These are phyloP conservation scores for Yamagishiella unicocca DNA, from an alignment of 139 green algal species.

Conservation along the genomic window DNA sequence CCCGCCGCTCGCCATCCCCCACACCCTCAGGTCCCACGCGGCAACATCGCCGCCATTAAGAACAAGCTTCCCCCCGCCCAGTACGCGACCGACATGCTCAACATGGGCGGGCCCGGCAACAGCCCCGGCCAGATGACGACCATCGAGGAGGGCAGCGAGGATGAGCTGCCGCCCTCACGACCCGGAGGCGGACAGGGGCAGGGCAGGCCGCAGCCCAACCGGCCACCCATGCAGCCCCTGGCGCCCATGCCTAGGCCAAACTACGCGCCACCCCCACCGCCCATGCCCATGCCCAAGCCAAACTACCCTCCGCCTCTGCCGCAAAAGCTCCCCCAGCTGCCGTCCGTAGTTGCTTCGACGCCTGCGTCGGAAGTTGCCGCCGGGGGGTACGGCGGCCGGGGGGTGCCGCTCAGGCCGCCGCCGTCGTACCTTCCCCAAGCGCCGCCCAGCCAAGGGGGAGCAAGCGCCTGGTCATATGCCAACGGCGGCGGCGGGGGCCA, in stretches of 20 bases:
- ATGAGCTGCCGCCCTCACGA: background rate
- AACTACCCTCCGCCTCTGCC: background rate
- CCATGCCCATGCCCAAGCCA: background rate
- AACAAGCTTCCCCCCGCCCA: slow-evolving; percentile 61
- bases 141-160: slow-evolving; percentile 42
- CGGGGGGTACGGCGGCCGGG: background rate
- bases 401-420: background rate
- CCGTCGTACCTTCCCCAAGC: background rate
- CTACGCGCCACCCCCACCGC: slow-evolving; percentile 8
- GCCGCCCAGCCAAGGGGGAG: slow-evolving; percentile 21
- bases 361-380: background rate
- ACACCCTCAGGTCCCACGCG: slow-evolving; percentile 44
- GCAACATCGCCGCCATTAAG: slow-evolving; percentile 63
- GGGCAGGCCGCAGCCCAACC: background rate
- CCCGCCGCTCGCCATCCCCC: background rate
- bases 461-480: background rate
- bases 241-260: slow-evolving; percentile 50
- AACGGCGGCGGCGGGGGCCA: background rate
- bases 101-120: slow-evolving; percentile 7
- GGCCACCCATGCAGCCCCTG: slow-evolving; percentile 14
- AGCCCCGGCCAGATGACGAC: slow-evolving; percentile 28
- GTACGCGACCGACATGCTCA: slow-evolving; percentile 58
- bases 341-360: background rate
- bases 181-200: background rate
- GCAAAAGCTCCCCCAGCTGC: slow-evolving; percentile 30